These are phyloP conservation scores for Aleurites moluccanus DNA, from an alignment of 441 rosid species.

Conservation along the genomic window DNA sequence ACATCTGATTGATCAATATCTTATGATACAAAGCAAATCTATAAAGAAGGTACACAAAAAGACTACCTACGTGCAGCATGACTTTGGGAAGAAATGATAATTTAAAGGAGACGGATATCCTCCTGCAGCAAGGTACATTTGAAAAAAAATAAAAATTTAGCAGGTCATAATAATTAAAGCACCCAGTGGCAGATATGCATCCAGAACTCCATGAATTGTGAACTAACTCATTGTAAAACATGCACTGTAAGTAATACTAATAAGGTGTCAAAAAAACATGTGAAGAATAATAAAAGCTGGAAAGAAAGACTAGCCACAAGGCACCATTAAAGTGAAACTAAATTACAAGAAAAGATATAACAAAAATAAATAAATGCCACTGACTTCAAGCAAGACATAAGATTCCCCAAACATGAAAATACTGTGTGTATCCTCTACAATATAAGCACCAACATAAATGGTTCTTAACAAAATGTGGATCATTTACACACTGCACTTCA, in stretches of 20 bases:
- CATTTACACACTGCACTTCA: neutral
- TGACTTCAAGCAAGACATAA: neutral
- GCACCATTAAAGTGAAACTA: neutral
- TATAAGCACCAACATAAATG: neutral
- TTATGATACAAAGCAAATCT: conserved; percentile 14
- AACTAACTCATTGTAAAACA: neutral
- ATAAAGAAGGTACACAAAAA: conserved; percentile 23
- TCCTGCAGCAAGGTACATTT: conserved; percentile 49
- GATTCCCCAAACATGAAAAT: neutral
- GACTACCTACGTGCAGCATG: conserved; percentile 99
- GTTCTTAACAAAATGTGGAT: neutral
- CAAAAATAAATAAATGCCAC: neutral
- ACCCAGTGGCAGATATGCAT: neutral
- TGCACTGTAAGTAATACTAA: neutral
- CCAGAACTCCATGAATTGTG: neutral
- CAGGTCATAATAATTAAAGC: neutral
- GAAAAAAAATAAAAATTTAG: conserved; percentile 14
- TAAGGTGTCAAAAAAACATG: neutral
- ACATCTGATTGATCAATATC: conserved; percentile 17
- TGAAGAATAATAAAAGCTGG: neutral
- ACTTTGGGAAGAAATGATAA: conserved; percentile 93
- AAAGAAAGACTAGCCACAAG: no score
- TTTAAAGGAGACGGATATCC: conserved; percentile 98
- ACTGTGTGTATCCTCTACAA: no score
- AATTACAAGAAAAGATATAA: no score